phyloP scores from a whole-genome alignment of 2,329 filamentous ascomycete species.

The Periglandula ipomoeae region DNA sequence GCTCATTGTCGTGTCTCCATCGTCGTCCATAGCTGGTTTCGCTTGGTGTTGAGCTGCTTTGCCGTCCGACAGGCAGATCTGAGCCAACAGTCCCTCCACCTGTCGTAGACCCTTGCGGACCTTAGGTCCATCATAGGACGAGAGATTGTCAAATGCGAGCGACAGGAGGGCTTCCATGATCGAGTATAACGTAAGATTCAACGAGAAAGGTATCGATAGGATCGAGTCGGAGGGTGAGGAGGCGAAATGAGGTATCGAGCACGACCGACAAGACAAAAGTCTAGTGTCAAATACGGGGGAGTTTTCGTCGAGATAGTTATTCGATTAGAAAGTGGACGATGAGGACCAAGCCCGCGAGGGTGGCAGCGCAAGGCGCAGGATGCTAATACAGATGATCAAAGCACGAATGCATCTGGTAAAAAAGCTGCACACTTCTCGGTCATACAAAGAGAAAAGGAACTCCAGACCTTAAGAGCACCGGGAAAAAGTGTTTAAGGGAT shows the following conservation, averaged over 20 bases:
- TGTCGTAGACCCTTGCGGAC: conserved; percentile 90
- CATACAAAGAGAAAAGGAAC: not conserved
- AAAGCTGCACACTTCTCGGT: not conserved
- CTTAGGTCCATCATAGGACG: conserved; percentile 81
- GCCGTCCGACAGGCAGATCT: conserved; percentile 70
- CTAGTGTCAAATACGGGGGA: too few species aligned
- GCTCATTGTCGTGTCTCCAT: conserved; percentile 18
- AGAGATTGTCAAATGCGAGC: conserved; percentile 92
- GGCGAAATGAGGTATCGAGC: not conserved
- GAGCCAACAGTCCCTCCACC: conserved; percentile 86
- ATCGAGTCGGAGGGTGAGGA: not conserved
- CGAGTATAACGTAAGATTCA: conserved; percentile 8
- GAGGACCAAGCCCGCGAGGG: conserved; percentile 1
- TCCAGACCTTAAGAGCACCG: not conserved
- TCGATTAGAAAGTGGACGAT: not conserved
- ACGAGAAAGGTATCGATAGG: not conserved
- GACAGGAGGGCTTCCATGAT: conserved; percentile 86
- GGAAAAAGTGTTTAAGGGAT: not conserved
- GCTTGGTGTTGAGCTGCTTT: conserved; percentile 6
- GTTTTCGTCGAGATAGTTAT: not conserved
- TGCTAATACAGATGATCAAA: conserved; percentile 22
- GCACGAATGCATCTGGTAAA: conserved; percentile 17
- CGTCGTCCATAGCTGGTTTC: not conserved
- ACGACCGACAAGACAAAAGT: not conserved
- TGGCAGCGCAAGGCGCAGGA: conserved; percentile 3